phyloP scores from a whole-genome alignment of 345 rosid genomes.

The Brassica incana region DNA sequence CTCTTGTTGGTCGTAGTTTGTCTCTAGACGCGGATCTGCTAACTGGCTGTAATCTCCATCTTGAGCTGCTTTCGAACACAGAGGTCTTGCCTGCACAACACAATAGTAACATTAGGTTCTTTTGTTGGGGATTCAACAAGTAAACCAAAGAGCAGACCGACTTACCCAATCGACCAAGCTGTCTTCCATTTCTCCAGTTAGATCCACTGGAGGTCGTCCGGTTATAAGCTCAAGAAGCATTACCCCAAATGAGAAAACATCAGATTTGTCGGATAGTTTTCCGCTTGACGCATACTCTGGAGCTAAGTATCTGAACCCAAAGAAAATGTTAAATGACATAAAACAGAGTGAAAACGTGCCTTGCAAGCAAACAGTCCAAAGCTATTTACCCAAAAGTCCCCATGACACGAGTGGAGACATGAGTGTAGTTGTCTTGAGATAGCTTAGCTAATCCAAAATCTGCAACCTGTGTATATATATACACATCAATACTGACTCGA shows the following conservation, averaged over 20 bases:
- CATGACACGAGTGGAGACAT: slow-evolving; percentile 94
- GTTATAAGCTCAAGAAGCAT: slow-evolving; percentile 84
- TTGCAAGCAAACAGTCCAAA: not conserved
- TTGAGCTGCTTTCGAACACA: slow-evolving; percentile 51
- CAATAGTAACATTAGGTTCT: not conserved
- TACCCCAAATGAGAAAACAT: slow-evolving; percentile 87
- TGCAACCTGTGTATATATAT: slow-evolving; percentile 57
- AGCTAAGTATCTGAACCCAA: slow-evolving; percentile 66
- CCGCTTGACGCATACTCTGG: slow-evolving; percentile 97
- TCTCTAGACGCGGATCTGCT: slow-evolving; percentile 68
- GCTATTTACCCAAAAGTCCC: slow-evolving; percentile 90
- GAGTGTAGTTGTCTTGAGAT: slow-evolving; percentile 74
- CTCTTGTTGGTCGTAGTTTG: slow-evolving; percentile 52
- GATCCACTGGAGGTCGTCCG: slow-evolving; percentile 69
- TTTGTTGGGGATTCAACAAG: not conserved
- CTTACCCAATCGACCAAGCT: slow-evolving; percentile 91
- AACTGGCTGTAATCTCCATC: slow-evolving; percentile 53
- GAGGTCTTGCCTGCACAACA: slow-evolving; percentile 69
- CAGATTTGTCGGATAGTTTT: slow-evolving; percentile 85
- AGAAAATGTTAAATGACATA: not conserved
- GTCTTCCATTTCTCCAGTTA: slow-evolving; percentile 64
- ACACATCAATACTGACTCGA: not conserved
- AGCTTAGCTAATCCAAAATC: slow-evolving; percentile 97
- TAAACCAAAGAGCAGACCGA: not conserved
- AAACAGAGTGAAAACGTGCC: not conserved